These are phyloP conservation scores for Cladosporium halotolerans DNA, from an alignment of 2,329 filamentous ascomycete genomes.

Conservation along the genomic window DNA sequence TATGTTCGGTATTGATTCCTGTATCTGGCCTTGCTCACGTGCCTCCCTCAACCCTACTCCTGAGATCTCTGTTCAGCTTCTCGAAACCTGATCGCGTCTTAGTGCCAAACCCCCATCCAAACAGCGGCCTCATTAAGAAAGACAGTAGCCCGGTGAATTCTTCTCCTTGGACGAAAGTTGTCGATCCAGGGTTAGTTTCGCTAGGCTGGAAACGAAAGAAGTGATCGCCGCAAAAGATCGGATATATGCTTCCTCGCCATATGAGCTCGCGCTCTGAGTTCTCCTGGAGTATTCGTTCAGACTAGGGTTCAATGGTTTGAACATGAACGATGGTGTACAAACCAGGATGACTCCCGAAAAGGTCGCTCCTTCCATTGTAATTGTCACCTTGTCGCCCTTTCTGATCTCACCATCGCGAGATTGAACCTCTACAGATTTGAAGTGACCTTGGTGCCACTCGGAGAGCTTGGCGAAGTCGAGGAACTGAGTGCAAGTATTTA, in stretches of 20 bases:
- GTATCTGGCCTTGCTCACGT: no score
- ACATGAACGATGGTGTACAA: neutral
- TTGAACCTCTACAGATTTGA: constrained; percentile 11
- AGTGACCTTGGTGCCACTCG: constrained; percentile 9
- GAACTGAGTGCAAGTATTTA: constrained; percentile 8
- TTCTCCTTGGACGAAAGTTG: constrained; percentile 18
- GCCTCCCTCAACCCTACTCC: no score
- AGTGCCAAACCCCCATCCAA: no score
- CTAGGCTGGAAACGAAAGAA: constrained; percentile 15
- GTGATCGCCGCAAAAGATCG: constrained; percentile 16
- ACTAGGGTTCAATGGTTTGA: neutral
- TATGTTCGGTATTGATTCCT: no score
- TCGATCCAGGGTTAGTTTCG: constrained; percentile 11
- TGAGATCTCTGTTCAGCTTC: no score
- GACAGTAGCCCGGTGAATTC: constrained; percentile 13
- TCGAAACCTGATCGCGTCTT: no score
- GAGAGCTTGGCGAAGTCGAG: constrained; percentile 15
- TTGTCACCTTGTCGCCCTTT: constrained; percentile 14
- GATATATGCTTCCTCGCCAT: constrained; percentile 15
- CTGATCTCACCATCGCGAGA: neutral
- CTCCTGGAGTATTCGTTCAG: constrained; percentile 5
- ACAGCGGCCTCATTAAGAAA: neutral
- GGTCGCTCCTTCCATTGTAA: constrained; percentile 13
- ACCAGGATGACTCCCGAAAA: constrained; percentile 14
- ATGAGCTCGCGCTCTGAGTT: constrained; percentile 8